Evolutionary conservation across 371 early-diverging fungal species (phyloP).

Genomic region (Dinochytrium kinnereticum): DNA sequence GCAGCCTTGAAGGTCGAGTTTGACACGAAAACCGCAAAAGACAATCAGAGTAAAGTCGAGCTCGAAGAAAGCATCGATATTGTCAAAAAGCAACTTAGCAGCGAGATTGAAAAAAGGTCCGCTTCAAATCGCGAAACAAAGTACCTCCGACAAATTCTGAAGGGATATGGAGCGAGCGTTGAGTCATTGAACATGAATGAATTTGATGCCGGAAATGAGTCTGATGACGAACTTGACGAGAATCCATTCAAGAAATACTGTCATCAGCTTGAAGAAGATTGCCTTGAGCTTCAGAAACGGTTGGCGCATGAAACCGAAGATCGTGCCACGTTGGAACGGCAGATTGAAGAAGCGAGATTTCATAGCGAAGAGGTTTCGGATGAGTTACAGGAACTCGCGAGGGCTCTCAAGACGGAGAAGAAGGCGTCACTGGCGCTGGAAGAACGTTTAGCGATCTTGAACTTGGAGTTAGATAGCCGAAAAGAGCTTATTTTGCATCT

Average conservation of each 20-base stretch:
- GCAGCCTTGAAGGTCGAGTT: too few species aligned
- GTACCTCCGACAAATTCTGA: conserved; percentile 10
- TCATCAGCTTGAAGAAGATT: conserved; percentile 11
- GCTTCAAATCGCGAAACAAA: conserved; percentile 1
- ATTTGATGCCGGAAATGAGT: not conserved
- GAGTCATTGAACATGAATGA: not conserved
- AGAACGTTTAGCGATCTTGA: not conserved
- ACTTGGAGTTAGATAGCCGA: not conserved
- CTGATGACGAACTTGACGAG: not conserved
- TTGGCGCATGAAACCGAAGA: conserved; percentile 10
- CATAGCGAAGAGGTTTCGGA: conserved; percentile 21
- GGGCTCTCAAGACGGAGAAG: conserved; percentile 4
- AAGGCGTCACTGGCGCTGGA: not conserved
- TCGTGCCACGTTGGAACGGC: conserved; percentile 7
- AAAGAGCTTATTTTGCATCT: not conserved
- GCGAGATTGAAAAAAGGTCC: conserved; percentile 5
- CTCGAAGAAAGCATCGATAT: not conserved
- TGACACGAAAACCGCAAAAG: too few species aligned
- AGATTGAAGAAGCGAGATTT: conserved; percentile 18
- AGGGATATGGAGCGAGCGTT: conserved; percentile 9
- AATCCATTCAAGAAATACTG: conserved; percentile 6
- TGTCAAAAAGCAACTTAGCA: not conserved
- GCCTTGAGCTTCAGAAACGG: conserved; percentile 9
- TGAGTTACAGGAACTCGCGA: conserved; percentile 5
- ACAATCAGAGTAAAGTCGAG: too few species aligned